Conservation (phyloP, 805 yeast species). For the Yarrowia sp. region DNA sequence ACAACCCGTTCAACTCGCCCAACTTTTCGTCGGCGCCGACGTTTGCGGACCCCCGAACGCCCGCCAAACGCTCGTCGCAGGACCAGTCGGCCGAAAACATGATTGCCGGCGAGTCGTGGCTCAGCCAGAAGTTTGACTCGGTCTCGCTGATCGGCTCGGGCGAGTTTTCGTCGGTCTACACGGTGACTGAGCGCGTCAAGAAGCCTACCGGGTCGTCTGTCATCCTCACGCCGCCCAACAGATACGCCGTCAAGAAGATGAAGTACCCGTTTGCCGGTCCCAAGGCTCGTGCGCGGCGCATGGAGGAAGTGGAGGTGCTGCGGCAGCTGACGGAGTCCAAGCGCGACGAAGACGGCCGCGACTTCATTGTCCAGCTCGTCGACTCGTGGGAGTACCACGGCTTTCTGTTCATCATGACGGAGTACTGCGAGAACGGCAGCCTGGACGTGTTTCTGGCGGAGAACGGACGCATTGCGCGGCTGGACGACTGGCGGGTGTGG, state of each 20-base stretch:
- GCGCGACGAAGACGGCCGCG: constrained; percentile 58
- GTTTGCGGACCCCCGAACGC: constrained; percentile 25
- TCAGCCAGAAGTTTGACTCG: constrained; percentile 55
- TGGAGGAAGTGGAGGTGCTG: constrained; percentile 72
- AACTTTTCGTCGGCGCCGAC: constrained; percentile 1
- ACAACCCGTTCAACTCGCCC: constrained; percentile 18
- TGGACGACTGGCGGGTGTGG: constrained; percentile 98
- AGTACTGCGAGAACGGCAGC: constrained; percentile 92
- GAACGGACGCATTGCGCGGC: constrained; percentile 66
- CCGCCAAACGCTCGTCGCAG: constrained; percentile 2
- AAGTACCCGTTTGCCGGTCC: constrained; percentile 62
- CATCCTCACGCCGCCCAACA: constrained; percentile 33
- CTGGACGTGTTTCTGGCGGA: constrained; percentile 76
- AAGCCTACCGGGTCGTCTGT: constrained; percentile 18
- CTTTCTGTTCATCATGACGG: constrained; percentile 86
- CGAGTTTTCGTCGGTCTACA: constrained; percentile 85
- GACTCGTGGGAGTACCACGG: constrained; percentile 80
- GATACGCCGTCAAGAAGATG: constrained; percentile 85
- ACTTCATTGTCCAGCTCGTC: constrained; percentile 71
- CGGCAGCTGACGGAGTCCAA: constrained; percentile 34
- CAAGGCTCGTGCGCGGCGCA: constrained; percentile 57
- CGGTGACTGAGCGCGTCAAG: constrained; percentile 63
- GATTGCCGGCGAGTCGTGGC: constrained; percentile 33
- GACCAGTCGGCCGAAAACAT: constrained; percentile 27
- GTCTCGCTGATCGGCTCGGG: constrained; percentile 78